Percentiles rank a stretch among this genome's conserved stretches.
phyloP scores from a whole-genome alignment of 192 early-diverging fungal genomes.

The Hyaloraphidium curvatum region DNA sequence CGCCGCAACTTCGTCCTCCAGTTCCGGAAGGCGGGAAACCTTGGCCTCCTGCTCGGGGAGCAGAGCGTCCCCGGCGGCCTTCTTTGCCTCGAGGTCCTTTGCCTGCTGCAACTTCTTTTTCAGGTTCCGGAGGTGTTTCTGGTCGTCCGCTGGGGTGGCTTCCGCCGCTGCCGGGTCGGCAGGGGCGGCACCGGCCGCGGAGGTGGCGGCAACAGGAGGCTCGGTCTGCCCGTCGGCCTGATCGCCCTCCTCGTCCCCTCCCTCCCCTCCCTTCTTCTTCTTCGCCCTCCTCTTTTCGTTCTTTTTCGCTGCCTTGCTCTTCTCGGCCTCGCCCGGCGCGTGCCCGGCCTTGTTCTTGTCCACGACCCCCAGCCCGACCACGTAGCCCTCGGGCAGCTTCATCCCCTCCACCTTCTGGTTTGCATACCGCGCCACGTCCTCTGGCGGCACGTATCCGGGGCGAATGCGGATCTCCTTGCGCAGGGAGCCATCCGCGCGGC shows the following conservation, averaged over 20 bases:
- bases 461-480: slow-evolving; percentile 50
- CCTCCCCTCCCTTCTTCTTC: slow-evolving; percentile 11
- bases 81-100: slow-evolving; percentile 33
- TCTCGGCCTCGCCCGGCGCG: not conserved
- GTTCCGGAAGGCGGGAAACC: slow-evolving; percentile 23
- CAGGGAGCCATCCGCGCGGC: slow-evolving; percentile 44
- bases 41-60: slow-evolving; percentile 41
- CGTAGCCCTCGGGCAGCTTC: slow-evolving; percentile 16
- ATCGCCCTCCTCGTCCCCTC: slow-evolving; percentile 3
- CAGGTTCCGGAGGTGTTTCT: slow-evolving; percentile 35
- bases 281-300: slow-evolving; percentile 28
- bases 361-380: slow-evolving; percentile 10
- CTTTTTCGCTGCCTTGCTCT: slow-evolving; percentile 7
- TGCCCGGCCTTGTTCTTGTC: not conserved
- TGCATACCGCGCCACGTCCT: slow-evolving; percentile 40
- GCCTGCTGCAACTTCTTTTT: slow-evolving; percentile 52
- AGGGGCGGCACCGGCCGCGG: not conserved
- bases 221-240: not conserved
- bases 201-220: not conserved
- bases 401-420: slow-evolving; percentile 29
- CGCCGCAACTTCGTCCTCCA: slow-evolving; percentile 21
- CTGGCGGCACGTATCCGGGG: slow-evolving; percentile 41
- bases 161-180: not conserved
- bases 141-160: not conserved
- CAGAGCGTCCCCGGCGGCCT: slow-evolving; percentile 22